Evolutionary conservation across 495 filamentous ascomycete genomes (phyloP), one percentile per base, ranked within the genome.

Genomic region (Penicillium steckii): DNA sequence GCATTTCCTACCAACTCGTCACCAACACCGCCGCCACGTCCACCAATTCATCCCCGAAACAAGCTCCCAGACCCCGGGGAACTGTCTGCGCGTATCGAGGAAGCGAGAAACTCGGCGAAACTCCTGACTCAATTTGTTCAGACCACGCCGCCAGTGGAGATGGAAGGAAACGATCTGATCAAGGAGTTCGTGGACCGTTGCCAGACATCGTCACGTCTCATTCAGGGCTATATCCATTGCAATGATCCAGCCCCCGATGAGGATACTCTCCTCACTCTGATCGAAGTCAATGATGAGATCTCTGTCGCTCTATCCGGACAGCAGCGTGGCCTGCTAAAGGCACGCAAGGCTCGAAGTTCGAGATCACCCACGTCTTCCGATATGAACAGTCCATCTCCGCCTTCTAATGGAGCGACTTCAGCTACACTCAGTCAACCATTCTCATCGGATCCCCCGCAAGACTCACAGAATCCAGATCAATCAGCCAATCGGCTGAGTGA

Each of bases 261-360:
- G 63, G 88, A 96, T 60, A 97, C 94, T 1, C 83, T 99, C 68
- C 82, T 91, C 53, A 92, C 85, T 17, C 71, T 99, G 41, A 95
- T 99, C 64, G 92, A 97, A 69, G 93, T 91, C 30, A 96, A 95
- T 63, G 95, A 97, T 60, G 85, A 90, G 62, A 75, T 98, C 17
- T 84, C 85, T 21, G 80, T 86, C 15, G 84, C 91, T 0, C 70
- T 91, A 7, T 91, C 82, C 47, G 84, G 88, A 46, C 87, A 97
- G 70, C 88, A 91, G 61, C 84, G 88, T 21, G 86, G 90, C 13
- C 72, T 96, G 52, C 78, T 96, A 13, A 78, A 85, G 56, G 93
- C 93, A 1, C 79, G 86, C 51, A 71, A 69, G 37, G 55, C 60
- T 10, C 52, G 59, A 9, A 66, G 64, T 2, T 60, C 62, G 19